These are phyloP conservation scores for Hexamita inflata DNA, from an alignment of 208 protist species.

Conservation along the genomic window DNA sequence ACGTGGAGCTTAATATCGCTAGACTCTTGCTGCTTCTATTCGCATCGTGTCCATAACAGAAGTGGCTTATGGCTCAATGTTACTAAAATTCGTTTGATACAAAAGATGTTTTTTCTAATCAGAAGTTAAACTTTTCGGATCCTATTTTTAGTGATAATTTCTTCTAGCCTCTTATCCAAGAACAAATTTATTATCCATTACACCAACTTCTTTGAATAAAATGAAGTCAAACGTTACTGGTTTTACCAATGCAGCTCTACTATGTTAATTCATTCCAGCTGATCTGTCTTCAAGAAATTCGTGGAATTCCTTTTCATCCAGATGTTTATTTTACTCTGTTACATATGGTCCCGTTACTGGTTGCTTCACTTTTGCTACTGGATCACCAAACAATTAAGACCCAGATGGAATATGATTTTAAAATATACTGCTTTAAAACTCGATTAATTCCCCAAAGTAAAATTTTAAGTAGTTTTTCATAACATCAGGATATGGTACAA, in stretches of 20 bases:
- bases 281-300: background rate
- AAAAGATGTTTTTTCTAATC: background rate
- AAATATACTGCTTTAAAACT: background rate
- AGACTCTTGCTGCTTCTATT: background rate
- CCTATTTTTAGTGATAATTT: background rate
- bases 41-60: background rate
- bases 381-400: background rate
- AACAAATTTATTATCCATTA: background rate
- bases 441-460: background rate
- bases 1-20: background rate
- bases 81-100: background rate
- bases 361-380: background rate
- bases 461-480: background rate
- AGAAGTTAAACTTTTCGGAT: background rate
- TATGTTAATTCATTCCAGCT: background rate
- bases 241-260: background rate
- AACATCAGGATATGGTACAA: background rate
- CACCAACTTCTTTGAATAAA: background rate
- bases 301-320: background rate
- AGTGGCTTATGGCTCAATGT: background rate
- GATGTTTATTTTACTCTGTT: background rate
- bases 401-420: background rate
- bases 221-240: background rate
- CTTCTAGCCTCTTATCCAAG: background rate
- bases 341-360: background rate